A percentile compares a stretch with the other conserved stretches of the same genome.
Evolutionary conservation across 768 basidiomycete species (phyloP).

Genomic region (Tricholoma furcatifolium): DNA sequence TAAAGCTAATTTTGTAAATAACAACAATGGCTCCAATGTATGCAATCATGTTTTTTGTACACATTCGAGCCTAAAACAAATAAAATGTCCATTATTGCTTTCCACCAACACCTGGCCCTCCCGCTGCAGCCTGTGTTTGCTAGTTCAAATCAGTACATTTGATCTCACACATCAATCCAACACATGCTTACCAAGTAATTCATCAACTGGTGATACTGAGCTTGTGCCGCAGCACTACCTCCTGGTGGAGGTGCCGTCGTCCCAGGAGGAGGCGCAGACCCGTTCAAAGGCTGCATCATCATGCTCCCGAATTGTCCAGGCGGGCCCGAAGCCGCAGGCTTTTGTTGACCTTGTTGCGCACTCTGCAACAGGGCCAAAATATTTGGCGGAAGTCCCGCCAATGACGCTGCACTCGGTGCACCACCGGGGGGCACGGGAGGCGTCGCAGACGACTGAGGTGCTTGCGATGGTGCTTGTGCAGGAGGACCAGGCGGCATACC

Average conservation of each 20-base stretch:
- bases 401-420: slow-evolving; percentile 30
- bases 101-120: slow-evolving; percentile 12
- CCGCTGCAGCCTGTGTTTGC: slow-evolving; percentile 33
- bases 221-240: slow-evolving; percentile 27
- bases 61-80: background rate
- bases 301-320: slow-evolving; percentile 33
- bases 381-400: slow-evolving; percentile 60
- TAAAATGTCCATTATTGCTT: slow-evolving; percentile 1
- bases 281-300: slow-evolving; percentile 43
- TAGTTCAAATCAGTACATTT: slow-evolving; percentile 7
- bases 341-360: slow-evolving; percentile 43
- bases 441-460: slow-evolving; percentile 28
- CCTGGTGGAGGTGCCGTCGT: slow-evolving; percentile 31
- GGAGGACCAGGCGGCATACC: slow-evolving; percentile 19
- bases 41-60: background rate
- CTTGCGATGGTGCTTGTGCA: slow-evolving; percentile 14
- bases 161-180: background rate
- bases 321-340: slow-evolving; percentile 25
- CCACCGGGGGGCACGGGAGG: slow-evolving; percentile 35
- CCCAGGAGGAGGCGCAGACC: slow-evolving; percentile 33
- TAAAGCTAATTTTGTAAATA: slow-evolving; percentile 5
- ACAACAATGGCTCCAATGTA: background rate
- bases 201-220: slow-evolving; percentile 64
- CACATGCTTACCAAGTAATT: slow-evolving; percentile 56
- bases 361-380: slow-evolving; percentile 64